A percentile compares a stretch with the other conserved stretches of the same genome.
Evolutionary conservation across 805 yeast genomes (phyloP).

Genomic region (Metschnikowia santaceciliae): DNA sequence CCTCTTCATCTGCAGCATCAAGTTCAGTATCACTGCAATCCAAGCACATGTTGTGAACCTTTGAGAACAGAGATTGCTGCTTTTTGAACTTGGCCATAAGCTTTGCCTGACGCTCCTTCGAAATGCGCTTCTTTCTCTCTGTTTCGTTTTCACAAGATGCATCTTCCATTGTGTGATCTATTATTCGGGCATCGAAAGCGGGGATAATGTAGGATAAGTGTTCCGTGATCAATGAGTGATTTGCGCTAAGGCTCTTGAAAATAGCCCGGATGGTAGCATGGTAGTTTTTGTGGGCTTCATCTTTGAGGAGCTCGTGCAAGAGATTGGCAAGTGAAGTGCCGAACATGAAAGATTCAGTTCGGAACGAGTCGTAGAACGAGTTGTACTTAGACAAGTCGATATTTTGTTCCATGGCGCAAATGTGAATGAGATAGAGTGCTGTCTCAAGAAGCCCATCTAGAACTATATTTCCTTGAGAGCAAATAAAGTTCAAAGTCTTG

Average conservation of each 20-base stretch:
- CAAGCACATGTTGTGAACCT: constrained; percentile 37
- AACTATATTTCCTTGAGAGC: constrained; percentile 33
- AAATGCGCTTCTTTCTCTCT: constrained; percentile 62
- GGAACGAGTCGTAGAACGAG: constrained; percentile 22
- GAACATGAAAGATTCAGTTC: constrained; percentile 14
- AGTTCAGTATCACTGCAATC: constrained; percentile 42
- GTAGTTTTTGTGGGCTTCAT: constrained; percentile 38
- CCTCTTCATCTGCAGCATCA: constrained; percentile 30
- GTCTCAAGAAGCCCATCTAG: constrained; percentile 57
- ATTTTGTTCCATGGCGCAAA: constrained; percentile 38
- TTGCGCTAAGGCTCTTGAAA: constrained; percentile 31
- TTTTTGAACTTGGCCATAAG: constrained; percentile 74
- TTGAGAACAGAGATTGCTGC: constrained; percentile 75
- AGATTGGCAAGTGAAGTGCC: constrained; percentile 34
- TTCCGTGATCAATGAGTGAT: constrained; percentile 20
- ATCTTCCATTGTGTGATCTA: constrained; percentile 17
- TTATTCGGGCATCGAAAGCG: constrained; percentile 22
- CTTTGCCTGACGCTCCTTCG: constrained; percentile 64
- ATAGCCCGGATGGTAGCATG: constrained; percentile 60
- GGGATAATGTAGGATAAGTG: constrained; percentile 19
- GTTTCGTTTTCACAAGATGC: constrained; percentile 32
- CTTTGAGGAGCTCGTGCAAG: constrained; percentile 36
- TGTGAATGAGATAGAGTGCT: constrained; percentile 64
- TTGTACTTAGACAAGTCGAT: constrained; percentile 30
- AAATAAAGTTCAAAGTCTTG: constrained; percentile 42